A percentile compares a stretch with the other conserved stretches of the same genome.
Evolutionary conservation across 768 basidiomycete species (phyloP).

Genomic region (Floccularia luteovirens): DNA sequence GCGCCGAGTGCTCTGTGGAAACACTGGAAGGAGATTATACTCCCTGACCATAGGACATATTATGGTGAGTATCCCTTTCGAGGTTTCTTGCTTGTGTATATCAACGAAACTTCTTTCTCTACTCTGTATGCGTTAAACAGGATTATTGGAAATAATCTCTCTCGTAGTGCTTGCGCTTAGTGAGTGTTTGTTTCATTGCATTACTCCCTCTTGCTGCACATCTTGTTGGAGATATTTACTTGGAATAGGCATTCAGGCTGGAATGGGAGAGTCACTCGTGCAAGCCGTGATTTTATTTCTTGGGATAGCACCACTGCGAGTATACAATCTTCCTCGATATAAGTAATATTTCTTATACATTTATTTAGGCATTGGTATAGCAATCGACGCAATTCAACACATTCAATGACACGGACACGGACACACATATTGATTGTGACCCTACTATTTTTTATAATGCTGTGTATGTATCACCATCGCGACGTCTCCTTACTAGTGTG

Average conservation of each 20-base stretch:
- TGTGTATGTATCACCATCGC: no score
- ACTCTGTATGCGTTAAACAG: no score
- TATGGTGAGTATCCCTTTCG: neutral
- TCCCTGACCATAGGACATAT: neutral
- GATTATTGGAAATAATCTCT: neutral
- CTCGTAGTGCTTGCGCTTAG: neutral
- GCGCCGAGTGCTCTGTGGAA: conserved; percentile 1
- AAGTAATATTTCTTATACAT: neutral
- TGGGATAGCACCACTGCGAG: conserved; percentile 1
- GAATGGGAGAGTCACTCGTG: neutral
- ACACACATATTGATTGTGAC: neutral
- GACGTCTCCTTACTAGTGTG: no score
- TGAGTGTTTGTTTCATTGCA: neutral
- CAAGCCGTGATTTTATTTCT: neutral
- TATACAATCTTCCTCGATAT: neutral
- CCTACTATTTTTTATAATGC: neutral
- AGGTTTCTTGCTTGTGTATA: no score
- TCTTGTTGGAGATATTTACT: neutral
- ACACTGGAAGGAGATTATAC: neutral
- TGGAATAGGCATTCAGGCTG: neutral
- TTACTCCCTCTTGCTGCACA: neutral
- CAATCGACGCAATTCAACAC: neutral
- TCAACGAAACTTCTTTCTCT: neutral
- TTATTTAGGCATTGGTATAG: conserved; percentile 1
- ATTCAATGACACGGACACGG: neutral